phyloP scores from a whole-genome alignment of 495 filamentous ascomycete species.

The Trichoderma reesei region DNA sequence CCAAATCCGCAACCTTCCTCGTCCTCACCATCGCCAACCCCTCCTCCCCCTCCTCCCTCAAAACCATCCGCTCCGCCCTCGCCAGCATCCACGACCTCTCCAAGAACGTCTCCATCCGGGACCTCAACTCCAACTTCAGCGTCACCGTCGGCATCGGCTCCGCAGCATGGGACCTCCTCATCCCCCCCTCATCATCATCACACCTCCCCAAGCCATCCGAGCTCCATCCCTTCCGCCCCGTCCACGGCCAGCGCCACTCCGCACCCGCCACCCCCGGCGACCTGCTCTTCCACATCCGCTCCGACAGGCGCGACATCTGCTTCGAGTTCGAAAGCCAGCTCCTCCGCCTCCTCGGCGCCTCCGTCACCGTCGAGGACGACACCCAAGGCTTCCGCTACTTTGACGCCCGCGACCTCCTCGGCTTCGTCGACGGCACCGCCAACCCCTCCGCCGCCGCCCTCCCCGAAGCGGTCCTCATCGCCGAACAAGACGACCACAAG shows the following conservation, averaged over 20 bases:
- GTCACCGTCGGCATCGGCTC: constrained; percentile 48
- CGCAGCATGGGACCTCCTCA: constrained; percentile 38
- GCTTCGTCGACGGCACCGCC: constrained; percentile 51
- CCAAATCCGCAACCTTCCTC: constrained; percentile 42
- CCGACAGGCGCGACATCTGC: constrained; percentile 46
- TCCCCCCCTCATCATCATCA: constrained; percentile 16
- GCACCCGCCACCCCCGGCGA: constrained; percentile 46
- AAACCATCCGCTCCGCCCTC: constrained; percentile 35
- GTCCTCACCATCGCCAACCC: constrained; percentile 33
- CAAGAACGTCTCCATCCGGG: constrained; percentile 47
- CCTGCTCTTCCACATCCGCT: constrained; percentile 47
- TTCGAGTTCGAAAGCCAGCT: constrained; percentile 50
- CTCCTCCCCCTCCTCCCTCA: constrained; percentile 18
- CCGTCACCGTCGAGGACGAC: constrained; percentile 39
- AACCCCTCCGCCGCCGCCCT: constrained; percentile 45
- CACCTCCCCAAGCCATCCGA: constrained; percentile 41
- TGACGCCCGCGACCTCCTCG: constrained; percentile 47
- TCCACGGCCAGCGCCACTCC: constrained; percentile 36
- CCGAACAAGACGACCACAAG: constrained; percentile 39
- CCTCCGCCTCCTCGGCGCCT: constrained; percentile 37
- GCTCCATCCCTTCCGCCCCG: constrained; percentile 40
- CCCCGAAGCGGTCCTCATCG: constrained; percentile 32
- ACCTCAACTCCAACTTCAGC: constrained; percentile 37
- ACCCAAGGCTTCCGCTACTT: constrained; percentile 52
- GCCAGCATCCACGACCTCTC: constrained; percentile 34